Evolutionary conservation across 441 rosid genomes (phyloP), one percentile per base, ranked within the genome.

Genomic region (Mallotus japonicus): DNA sequence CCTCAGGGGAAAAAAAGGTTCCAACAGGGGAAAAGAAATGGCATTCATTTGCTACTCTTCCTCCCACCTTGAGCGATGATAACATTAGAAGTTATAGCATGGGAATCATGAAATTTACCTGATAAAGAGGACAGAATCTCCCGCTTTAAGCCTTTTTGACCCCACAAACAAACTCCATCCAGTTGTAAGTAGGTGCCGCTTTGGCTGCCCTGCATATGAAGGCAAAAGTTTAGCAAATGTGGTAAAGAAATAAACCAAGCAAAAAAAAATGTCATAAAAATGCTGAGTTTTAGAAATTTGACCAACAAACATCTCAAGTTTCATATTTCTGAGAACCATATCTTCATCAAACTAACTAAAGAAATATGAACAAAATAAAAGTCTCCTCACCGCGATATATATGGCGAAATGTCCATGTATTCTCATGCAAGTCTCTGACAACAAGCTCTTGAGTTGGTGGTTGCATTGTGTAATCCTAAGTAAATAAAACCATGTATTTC

Each of bases 151-250:
- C 84, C 98, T 88, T 82, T 95, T 95, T 1, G 99, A 87, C 3
- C 99, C 96, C 62, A 92, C 93, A 78, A 95, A 95, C 82, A 90
- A 80, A 82, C 99, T 95, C 99, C 99, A 95, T 11, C 97, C 99
- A 32, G 97, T 92, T 32, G 99, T 95, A 19, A 95, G 87, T 76
- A 95, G 99, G 77, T 95, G 99, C 57, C 98, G 84, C 82, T 95
- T 95, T n/a, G 99, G 99, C 80, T 95, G 98, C 58, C 99, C 97
- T 95, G 91, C 78, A 80, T 60, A 68, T 20, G 22, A 55, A 22
- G n/a, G 65, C 11, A 5, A 9, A 46, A 71, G 28, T 14, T 11
- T 5, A 40, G 51, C 57, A 9, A 49, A 71, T 50, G 22, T 24
- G 0, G 51, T n/a, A 54, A 14, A 51, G 37, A 17, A 34, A 3